Evolutionary conservation across 2,329 filamentous ascomycete genomes (phyloP), one percentile per base, ranked within the genome.

Genomic region (Massarina eburnea): DNA sequence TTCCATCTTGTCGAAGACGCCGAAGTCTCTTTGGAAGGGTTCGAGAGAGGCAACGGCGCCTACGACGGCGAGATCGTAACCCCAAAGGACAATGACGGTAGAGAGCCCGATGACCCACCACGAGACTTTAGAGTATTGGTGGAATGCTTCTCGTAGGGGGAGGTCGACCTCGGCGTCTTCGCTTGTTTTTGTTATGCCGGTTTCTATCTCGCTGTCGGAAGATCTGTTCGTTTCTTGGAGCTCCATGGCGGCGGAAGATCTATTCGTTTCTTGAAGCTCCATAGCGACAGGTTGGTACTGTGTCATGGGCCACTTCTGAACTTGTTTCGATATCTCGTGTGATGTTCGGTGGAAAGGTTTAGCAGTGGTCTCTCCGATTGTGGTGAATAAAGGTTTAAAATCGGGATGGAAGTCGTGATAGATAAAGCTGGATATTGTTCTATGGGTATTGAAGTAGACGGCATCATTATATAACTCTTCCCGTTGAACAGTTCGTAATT

Each of bases 11-110:
- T 47, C 45, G 27, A 40, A 41, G 12, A 26, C 39, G 26, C 80
- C 80, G 57, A 81, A 83, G 51, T 81, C 75, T 12, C 64, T 58
- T 49, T 77, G 74, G 56, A 83, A 84, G 15, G 76, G 74, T 0
- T 79, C 78, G 18, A 76, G 77, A 2, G 78, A 75, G 51, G 80
- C 83, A 45, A 85, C 73, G 46, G 80, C 80, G 17, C 80, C 80
- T 12, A 84, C 72, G 8, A 85, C 38, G 18, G 48, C 43, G 12
- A 43, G 29, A 30, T 52, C 49, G 34, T 52, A 52, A 27, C 49
- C 49, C 43, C 49, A 49, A 22, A 49, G 46, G 12, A 49, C 38
- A 17, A 52, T 44, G n/a, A 45, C 46, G 12, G 41, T 46, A 12
- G 49, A 42, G 17, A 52, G 48, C 18, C 39, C 46, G 17, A 52